phyloP scores from a whole-genome alignment of 1,139 yeast genomes.

The Sugiyamaella japonica region DNA sequence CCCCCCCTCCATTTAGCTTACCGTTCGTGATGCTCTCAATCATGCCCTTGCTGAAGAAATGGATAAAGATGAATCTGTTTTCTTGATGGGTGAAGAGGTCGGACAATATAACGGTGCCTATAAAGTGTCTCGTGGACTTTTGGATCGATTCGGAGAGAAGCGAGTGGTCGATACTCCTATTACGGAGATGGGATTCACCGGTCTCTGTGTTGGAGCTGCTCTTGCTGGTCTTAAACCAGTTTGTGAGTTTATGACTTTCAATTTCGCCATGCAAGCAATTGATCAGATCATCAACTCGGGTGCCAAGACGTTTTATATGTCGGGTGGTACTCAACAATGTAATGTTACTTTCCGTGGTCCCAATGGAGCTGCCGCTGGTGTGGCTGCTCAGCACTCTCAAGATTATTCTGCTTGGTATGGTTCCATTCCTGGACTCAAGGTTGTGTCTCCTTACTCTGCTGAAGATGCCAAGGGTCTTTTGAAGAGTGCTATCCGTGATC shows the following conservation, averaged over 20 bases:
- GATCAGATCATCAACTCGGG: slow-evolving; percentile 98
- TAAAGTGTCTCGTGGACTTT: slow-evolving; percentile 91
- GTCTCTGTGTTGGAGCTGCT: slow-evolving; percentile 96
- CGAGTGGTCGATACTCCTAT: slow-evolving; percentile 97
- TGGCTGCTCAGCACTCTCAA: slow-evolving; percentile 99
- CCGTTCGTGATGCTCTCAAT: slow-evolving; percentile 97
- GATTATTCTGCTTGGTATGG: slow-evolving; percentile 98
- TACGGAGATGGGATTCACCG: slow-evolving; percentile 99
- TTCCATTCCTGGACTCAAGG: slow-evolving; percentile 96
- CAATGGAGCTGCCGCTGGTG: slow-evolving; percentile 99
- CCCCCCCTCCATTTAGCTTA: slow-evolving; percentile 45
- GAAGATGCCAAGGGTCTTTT: slow-evolving; percentile 95
- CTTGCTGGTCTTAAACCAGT: slow-evolving; percentile 96
- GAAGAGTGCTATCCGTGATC: slow-evolving; percentile 97
- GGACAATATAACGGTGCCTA: slow-evolving; percentile 99
- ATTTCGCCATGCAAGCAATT: slow-evolving; percentile 99
- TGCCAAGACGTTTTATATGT: slow-evolving; percentile 98
- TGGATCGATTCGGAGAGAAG: slow-evolving; percentile 96
- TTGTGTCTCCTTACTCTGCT: slow-evolving; percentile 89
- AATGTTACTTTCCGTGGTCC: slow-evolving; percentile 98
- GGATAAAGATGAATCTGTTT: slow-evolving; percentile 92
- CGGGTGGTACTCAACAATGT: slow-evolving; percentile 98
- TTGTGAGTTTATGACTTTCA: slow-evolving; percentile 98
- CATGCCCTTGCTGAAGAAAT: slow-evolving; percentile 95
- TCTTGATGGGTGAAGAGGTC: slow-evolving; percentile 97